Base-by-base conservation (phyloP, 345 rosid genomes). In the Eucalyptus regnans region DNA sequence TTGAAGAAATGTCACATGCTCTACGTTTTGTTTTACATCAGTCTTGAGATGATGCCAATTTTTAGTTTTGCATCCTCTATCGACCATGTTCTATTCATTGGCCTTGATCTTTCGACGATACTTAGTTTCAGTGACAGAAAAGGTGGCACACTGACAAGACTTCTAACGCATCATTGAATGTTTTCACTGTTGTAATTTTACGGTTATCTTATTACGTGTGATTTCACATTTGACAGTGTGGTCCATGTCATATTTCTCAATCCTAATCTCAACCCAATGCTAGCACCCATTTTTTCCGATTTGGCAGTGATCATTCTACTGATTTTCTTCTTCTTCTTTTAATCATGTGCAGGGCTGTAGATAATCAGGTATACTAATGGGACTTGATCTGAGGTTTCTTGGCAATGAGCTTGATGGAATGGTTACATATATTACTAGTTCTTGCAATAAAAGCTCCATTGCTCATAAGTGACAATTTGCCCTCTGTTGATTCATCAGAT, bases 311-410 rank as follows among this genome's bases (percentile, higher is more conserved):
- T 89, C 37, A 51, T 76, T 23, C 62, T 83, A 62, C 89, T 92
- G 52, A 91, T 86, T 66, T 56, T 9, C 29, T 56, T 76, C 89
- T 54, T 86, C 85, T 60, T 91, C 90, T 90, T 44, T 54, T 4
- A 33, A 51, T 33, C 68, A 52, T 90, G 41, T 92, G 93, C 97
- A 97, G 99, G 98, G 99, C 99, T 88, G 92, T 89, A 18, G 99
- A 98, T 93, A 97, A 94, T 92, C 99, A 97, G 97, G 99, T 97
- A 93, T 54, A 31, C 31, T 48, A 43, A 86, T 27, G 22, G 60
- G 43, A 44, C 50, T 41, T 52, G 68, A 62, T 88, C 87, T 41
- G 60, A 79, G 50, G 84, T 29, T 52, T 52, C 86, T 88, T 25
- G 43, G 83, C 33, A 88, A 49, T 41, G n/a, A 60, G 49, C 41